Evolutionary conservation across 805 yeast species (phyloP), one percentile per base, ranked within the genome.

Genomic region (Kregervanrija pseudodelftensis): DNA sequence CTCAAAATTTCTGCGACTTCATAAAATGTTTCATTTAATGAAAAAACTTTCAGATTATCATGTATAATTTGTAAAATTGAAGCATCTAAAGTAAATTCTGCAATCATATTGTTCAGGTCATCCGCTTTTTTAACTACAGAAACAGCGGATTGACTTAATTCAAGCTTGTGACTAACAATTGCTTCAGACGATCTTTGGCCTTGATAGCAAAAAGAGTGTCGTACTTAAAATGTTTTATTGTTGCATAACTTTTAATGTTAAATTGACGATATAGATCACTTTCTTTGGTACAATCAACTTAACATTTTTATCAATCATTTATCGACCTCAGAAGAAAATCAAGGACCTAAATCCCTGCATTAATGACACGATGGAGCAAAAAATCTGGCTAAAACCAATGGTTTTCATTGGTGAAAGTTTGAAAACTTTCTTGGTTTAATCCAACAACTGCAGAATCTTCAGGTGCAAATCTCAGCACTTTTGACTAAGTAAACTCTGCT

Each of bases 361-460:
- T 90, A 91, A 13, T 96, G 96, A 74, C 97, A 90, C 97, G 98
- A 91, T 63, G 97, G 95, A 13, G 95, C 95, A 64, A 82, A 87
- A 67, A 87, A 87, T 67, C 87, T 95, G 15, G 91, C 84, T 50
- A 87, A 68, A 16, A 87, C 95, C 54, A 90, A 72, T 33, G 88
- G 85, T 90, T 84, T 45, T 74, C 78, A 40, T 69, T 66, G 51
- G 91, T 66, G 65, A 85, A 87, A 12, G 72, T 64, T 46, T 76
- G 74, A 63, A 86, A 91, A 47, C 74, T 75, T 34, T 73, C 80
- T 15, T 80, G 67, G 34, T 85, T 77, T 52, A 91, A 76, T 63
- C 85, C 80, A 53, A 87, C 87, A 40, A 91, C 98, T 32, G 90
- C 93, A 37, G 95, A 84, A 60, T 85, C 87, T 48, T 81, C 82